Percentiles rank a stretch among this genome's conserved stretches.
phyloP scores from a whole-genome alignment of 139 green algal genomes.

The Coelastrella sp. region DNA sequence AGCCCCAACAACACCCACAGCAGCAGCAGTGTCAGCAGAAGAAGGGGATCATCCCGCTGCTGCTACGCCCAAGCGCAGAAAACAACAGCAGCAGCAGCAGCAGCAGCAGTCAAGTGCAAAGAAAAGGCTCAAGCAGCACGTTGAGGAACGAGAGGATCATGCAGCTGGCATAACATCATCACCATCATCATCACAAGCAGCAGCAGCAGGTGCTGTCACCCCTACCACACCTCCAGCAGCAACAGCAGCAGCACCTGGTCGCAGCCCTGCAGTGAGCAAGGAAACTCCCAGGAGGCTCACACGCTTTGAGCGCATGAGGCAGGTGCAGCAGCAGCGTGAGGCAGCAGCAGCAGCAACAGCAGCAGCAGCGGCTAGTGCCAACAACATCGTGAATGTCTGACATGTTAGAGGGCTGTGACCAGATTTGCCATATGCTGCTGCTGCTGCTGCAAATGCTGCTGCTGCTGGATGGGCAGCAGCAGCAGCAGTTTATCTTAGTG shows the following conservation, averaged over 20 bases:
- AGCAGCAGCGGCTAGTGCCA: neutral
- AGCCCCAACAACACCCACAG: neutral
- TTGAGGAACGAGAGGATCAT: too few species aligned
- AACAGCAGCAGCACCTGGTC: neutral
- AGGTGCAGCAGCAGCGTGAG: neutral
- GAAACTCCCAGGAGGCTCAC: neutral
- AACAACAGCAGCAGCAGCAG: neutral
- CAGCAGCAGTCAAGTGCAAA: neutral
- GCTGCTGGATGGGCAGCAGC: neutral
- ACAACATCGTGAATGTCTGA: neutral
- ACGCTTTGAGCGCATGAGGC: neutral
- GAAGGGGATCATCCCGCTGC: neutral
- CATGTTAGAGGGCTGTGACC: neutral
- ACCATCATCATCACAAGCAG: too few species aligned
- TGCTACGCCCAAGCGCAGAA: neutral
- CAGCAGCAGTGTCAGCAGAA: neutral
- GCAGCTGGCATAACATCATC: too few species aligned
- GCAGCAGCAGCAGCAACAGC: constrained; percentile 20
- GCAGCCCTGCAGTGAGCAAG: neutral
- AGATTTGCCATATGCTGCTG: neutral
- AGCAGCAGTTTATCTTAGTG: neutral
- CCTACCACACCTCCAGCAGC: too few species aligned
- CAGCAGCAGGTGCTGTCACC: too few species aligned
- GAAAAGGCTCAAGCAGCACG: too few species aligned
- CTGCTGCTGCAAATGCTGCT: constrained; percentile 10